Evolutionary conservation across 2,329 filamentous ascomycete species (phyloP).

Genomic region (Exophiala spinifera): DNA sequence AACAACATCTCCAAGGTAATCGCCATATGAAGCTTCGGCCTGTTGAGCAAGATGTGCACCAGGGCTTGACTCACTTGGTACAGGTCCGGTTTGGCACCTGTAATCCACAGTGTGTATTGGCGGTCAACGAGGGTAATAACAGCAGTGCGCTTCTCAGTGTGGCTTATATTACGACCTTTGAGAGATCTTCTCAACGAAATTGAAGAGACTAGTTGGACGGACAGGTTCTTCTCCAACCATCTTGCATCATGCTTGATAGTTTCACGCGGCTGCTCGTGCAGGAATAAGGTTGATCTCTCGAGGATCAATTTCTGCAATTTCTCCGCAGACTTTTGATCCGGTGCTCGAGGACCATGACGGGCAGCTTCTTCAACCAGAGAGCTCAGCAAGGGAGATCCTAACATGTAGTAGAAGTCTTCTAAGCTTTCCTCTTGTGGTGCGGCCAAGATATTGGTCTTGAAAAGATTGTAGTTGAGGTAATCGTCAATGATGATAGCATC

Average conservation of each 20-base stretch:
- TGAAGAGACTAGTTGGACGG: conserved; percentile 72
- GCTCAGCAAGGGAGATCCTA: conserved; percentile 75
- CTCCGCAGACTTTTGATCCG: conserved; percentile 66
- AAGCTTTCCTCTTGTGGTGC: conserved; percentile 86
- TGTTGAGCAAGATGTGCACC: conserved; percentile 72
- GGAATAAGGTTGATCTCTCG: conserved; percentile 83
- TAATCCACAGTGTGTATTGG: conserved; percentile 71
- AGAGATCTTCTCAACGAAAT: conserved; percentile 77
- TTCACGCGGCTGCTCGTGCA: conserved; percentile 77
- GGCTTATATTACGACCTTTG: conserved; percentile 64
- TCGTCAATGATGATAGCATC: conserved; percentile 81
- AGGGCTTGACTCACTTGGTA: conserved; percentile 91
- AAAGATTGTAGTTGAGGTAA: conserved; percentile 81
- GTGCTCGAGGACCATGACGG: conserved; percentile 63
- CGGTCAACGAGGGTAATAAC: conserved; percentile 58
- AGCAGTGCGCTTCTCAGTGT: conserved; percentile 72
- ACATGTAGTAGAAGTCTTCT: conserved; percentile 77
- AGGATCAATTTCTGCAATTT: conserved; percentile 76
- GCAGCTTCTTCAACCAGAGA: conserved; percentile 75
- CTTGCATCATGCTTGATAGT: conserved; percentile 80
- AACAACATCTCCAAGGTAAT: conserved; percentile 89
- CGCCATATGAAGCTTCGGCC: conserved; percentile 83
- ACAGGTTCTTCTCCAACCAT: conserved; percentile 85
- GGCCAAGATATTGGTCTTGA: conserved; percentile 78
- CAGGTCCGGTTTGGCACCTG: conserved; percentile 69